Evolutionary conservation across 345 rosid species (phyloP).

Genomic region (Ceriops decandra): DNA sequence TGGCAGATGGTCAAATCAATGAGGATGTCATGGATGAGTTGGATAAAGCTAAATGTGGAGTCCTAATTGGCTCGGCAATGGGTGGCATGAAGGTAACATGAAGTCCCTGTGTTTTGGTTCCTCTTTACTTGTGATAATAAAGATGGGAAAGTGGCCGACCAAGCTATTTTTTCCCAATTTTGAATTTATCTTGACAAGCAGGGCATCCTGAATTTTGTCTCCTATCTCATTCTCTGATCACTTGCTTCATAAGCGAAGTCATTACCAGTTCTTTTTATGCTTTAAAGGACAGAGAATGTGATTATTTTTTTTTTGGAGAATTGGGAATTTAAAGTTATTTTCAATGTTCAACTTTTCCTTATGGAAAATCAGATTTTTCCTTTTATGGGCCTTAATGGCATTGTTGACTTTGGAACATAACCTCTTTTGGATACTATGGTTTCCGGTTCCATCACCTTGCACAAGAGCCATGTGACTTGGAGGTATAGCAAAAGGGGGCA

Average conservation of each 20-base stretch:
- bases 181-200: background rate
- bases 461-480: background rate
- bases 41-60: slow-evolving; percentile 82
- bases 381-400: background rate
- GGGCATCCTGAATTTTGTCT: background rate
- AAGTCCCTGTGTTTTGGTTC: background rate
- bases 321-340: background rate
- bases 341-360: background rate
- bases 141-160: background rate
- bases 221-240: background rate
- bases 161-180: background rate
- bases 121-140: background rate
- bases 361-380: background rate
- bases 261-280: background rate
- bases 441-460: background rate
- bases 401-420: background rate
- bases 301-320: background rate
- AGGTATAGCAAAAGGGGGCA: background rate
- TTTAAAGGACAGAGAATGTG: too few species aligned
- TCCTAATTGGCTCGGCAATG: slow-evolving; percentile 89
- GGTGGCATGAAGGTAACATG: slow-evolving; percentile 84
- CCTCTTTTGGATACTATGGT: background rate
- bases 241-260: background rate
- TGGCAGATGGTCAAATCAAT: slow-evolving; percentile 78
- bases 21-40: slow-evolving; percentile 73